Percentiles rank a stretch among this genome's conserved stretches.
Conservation (phyloP, 23 red algal species). For the Gracilaria gracilis region DNA sequence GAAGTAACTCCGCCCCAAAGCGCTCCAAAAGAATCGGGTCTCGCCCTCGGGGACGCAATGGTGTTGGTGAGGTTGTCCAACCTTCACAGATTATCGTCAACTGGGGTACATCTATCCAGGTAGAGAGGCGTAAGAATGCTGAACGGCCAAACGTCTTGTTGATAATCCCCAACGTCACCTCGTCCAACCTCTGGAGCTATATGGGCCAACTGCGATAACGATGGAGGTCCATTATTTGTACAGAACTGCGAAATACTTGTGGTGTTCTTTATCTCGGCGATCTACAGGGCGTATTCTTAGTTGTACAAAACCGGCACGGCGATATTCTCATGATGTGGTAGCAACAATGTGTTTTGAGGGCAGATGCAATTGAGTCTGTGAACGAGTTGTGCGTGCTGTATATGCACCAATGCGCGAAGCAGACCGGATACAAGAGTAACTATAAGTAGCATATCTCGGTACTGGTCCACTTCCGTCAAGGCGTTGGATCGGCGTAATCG, state of each 20-base stretch:
- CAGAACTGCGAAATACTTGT: constrained; percentile 2
- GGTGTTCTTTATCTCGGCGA: constrained; percentile 4
- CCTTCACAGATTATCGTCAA: constrained; percentile 29
- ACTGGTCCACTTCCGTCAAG: constrained; percentile 19
- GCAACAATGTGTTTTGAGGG: constrained; percentile 36
- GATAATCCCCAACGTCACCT: constrained; percentile 25
- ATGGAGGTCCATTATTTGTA: neutral
- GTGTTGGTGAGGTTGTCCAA: neutral
- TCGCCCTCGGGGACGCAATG: constrained; percentile 51
- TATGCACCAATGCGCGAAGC: constrained; percentile 24
- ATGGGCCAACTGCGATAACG: constrained; percentile 24
- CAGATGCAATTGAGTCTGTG: constrained; percentile 58
- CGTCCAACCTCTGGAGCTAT: constrained; percentile 42
- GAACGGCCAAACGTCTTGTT: constrained; percentile 60
- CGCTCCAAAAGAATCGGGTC: constrained; percentile 42
- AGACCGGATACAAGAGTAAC: constrained; percentile 29
- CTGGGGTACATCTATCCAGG: constrained; percentile 54
- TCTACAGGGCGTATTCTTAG: constrained; percentile 28
- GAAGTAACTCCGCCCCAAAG: constrained; percentile 57
- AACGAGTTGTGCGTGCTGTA: constrained; percentile 33
- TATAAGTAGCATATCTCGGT: constrained; percentile 24
- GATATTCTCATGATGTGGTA: neutral
- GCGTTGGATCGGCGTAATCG: constrained; percentile 25
- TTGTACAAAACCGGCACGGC: constrained; percentile 10
- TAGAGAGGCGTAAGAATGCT: constrained; percentile 63